These are phyloP conservation scores for Curvularia eragrostidis DNA, from an alignment of 2,329 filamentous ascomycete species.

Conservation along the genomic window DNA sequence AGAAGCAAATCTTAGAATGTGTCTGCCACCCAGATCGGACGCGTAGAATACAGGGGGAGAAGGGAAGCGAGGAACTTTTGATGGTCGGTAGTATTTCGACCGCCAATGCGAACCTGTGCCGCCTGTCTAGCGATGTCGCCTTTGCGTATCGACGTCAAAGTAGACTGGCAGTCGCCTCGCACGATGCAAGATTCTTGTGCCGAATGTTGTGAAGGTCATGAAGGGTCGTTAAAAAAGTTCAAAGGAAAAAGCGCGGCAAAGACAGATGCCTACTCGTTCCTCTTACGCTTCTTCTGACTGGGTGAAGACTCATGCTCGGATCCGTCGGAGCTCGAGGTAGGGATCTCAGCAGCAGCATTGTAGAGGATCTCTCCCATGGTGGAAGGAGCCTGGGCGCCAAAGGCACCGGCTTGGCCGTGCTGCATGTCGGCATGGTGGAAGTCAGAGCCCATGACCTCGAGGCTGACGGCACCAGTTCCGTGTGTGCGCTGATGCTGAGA, in stretches of 20 bases:
- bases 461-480: conserved; percentile 85
- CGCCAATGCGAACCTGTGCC: conserved; percentile 34
- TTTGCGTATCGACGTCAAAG: conserved; percentile 42
- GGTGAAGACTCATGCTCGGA: conserved; percentile 50
- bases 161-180: conserved; percentile 38
- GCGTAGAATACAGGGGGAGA: conserved; percentile 37
- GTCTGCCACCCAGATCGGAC: conserved; percentile 25
- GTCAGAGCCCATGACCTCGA: conserved; percentile 80
- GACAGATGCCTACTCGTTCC: conserved; percentile 60
- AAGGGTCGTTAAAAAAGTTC: conserved; percentile 43
- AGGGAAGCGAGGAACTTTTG: conserved; percentile 38
- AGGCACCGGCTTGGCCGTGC: conserved; percentile 33
- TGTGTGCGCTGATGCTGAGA: conserved; percentile 96
- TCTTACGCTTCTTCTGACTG: conserved; percentile 71
- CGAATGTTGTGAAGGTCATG: conserved; percentile 41
- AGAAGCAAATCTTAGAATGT: conserved; percentile 29
- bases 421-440: conserved; percentile 56
- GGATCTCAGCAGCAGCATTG: conserved; percentile 47
- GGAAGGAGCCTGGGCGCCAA: conserved; percentile 46
- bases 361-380: conserved; percentile 50
- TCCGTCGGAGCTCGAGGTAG: conserved; percentile 45
- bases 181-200: conserved; percentile 38
- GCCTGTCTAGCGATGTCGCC: conserved; percentile 45
- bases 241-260: conserved; percentile 28
- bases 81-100: conserved; percentile 22